These are phyloP conservation scores for Fusarium marasasianum DNA, from an alignment of 2,329 filamentous ascomycete species.

Conservation along the genomic window DNA sequence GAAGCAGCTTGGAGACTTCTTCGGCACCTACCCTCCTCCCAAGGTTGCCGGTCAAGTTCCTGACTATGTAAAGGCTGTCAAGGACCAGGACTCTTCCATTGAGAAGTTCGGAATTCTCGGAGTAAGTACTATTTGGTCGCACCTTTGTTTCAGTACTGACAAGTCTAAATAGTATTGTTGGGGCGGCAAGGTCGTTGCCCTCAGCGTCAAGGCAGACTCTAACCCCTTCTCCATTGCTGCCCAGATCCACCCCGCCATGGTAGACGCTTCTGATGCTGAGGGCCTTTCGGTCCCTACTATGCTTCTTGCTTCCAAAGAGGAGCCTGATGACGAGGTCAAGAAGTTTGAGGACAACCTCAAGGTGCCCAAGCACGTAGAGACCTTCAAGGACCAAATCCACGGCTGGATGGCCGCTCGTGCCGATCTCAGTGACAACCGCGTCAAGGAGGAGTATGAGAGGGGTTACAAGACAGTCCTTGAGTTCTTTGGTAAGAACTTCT, in stretches of 20 bases:
- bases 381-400: constrained; percentile 73
- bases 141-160: neutral
- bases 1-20: constrained; percentile 66
- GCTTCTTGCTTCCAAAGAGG: constrained; percentile 73
- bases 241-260: constrained; percentile 69
- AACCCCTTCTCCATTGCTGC: constrained; percentile 67
- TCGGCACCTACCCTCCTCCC: constrained; percentile 60
- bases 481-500: constrained; percentile 66
- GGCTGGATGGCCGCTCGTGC: constrained; percentile 78
- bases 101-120: constrained; percentile 70
- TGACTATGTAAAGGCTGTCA: constrained; percentile 62
- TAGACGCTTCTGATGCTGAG: constrained; percentile 69
- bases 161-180: constrained; percentile 65
- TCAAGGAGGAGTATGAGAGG: constrained; percentile 69
- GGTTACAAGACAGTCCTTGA: constrained; percentile 67
- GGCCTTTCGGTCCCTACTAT: constrained; percentile 69
- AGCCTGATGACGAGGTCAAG: constrained; percentile 64
- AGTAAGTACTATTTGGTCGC: constrained; percentile 49
- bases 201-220: constrained; percentile 58
- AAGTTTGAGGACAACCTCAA: constrained; percentile 64
- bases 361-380: constrained; percentile 69
- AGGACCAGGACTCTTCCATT: constrained; percentile 62
- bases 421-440: constrained; percentile 64
- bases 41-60: constrained; percentile 61
- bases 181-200: constrained; percentile 73